These are phyloP conservation scores for Nasturtium officinale DNA, from an alignment of 345 rosid species.

Conservation along the genomic window DNA sequence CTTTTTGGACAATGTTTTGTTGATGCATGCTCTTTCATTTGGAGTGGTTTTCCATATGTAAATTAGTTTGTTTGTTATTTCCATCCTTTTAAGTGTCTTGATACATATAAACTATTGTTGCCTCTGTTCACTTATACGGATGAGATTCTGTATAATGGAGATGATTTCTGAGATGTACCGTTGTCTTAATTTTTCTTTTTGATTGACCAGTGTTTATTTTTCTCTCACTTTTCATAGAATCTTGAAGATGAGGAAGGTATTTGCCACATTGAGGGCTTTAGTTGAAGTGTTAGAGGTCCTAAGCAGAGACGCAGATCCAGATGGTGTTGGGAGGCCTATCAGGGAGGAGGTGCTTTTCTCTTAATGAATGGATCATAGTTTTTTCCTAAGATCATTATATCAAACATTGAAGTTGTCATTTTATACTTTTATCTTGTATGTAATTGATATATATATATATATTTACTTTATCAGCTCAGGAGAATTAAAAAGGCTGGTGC, in stretches of 20 bases:
- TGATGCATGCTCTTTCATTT: constrained; percentile 15
- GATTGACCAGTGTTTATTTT: constrained; percentile 10
- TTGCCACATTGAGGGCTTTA: constrained; percentile 84
- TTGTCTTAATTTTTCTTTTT: constrained; percentile 26
- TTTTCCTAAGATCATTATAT: background rate
- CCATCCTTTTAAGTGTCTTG: background rate
- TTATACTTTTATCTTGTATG: constrained; percentile 23
- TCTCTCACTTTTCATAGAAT: constrained; percentile 36
- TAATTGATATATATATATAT: constrained; percentile 29
- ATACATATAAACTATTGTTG: constrained; percentile 3
- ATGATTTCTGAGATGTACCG: background rate
- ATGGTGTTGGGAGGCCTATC: constrained; percentile 81
- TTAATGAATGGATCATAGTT: background rate
- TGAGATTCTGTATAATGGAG: constrained; percentile 16
- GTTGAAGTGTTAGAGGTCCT: constrained; percentile 89
- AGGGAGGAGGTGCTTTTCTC: constrained; percentile 72
- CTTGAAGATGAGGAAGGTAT: constrained; percentile 75
- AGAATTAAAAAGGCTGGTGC: constrained; percentile 69
- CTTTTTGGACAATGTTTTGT: constrained; percentile 18
- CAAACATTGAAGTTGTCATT: constrained; percentile 12
- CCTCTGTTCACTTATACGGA: constrained; percentile 11
- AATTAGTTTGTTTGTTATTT: constrained; percentile 20
- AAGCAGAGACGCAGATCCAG: constrained; percentile 84
- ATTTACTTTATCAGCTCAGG: constrained; percentile 58
- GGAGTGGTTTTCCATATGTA: constrained; percentile 9